Base-by-base conservation (phyloP, 768 basidiomycete species). In the Trametes maxima region DNA sequence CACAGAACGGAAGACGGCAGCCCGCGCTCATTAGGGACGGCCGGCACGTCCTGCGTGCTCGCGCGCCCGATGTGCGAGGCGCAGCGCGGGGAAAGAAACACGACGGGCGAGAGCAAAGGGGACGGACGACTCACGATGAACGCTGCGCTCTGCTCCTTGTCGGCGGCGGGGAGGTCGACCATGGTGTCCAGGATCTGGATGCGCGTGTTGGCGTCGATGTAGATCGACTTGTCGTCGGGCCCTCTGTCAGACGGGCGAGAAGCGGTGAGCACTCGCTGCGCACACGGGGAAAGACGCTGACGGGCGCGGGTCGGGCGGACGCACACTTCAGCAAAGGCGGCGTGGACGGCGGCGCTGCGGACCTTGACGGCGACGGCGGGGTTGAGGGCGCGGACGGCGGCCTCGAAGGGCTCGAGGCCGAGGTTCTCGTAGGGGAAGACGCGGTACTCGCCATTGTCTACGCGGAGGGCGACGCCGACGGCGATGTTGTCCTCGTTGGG, bases 111-210 rank as follows among this genome's bases (percentile, higher is more conserved):
- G n/a, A 13, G n/a, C n/a, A n/a, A n/a, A n/a, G n/a, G n/a, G n/a
- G n/a, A n/a, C n/a, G n/a, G n/a, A n/a, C n/a, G 3, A 80, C 87
- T 63, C 59, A 88, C 88, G 68, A 93, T 85, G 71, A 95, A 95
- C 0, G 93, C 92, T 17, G 80, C 82, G 62, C 74, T 77, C 69
- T 82, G 81, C 66, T 81, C 79, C 73, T 80, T 81, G 59, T 82
- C 77, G 19, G 80, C 75, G 54, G 85, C 82, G 5, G 90, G 88
- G 40, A 95, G 85, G 69, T 84, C 79, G 59, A 85, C 75, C 79
- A 95, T 87, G 22, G 89, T 87, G 67, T 93, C 90, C 49, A 94
- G 71, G 62, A 95, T 83, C 72, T 94, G 92, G 54, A 95, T 94
- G 60, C 91, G 88, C 5, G 91, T 82, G 66, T 82, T 78, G 57